Conservation (phyloP, 305 asterid species). For the Coffea humblotiana region DNA sequence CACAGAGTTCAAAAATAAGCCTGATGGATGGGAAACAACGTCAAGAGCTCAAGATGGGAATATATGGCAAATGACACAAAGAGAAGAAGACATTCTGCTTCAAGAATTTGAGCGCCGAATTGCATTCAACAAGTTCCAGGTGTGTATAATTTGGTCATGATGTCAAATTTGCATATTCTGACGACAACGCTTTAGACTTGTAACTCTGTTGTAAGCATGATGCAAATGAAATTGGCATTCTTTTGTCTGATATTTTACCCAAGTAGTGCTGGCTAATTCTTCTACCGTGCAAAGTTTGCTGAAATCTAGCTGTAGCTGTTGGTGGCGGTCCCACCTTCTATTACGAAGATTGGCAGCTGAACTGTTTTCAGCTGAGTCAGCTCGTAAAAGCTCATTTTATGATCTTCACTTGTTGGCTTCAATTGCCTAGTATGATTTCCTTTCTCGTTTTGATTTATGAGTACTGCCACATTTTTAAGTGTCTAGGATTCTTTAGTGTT, state of each 20-base stretch:
- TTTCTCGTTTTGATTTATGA: neutral
- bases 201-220: neutral
- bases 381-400: neutral
- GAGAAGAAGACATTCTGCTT: constrained; percentile 88
- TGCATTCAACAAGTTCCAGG: constrained; percentile 90
- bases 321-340: neutral
- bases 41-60: constrained; percentile 67
- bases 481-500: neutral
- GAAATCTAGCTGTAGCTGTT: neutral
- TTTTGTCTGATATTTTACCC: neutral
- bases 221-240: neutral
- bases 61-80: constrained; percentile 88
- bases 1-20: constrained; percentile 70
- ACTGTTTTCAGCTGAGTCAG: neutral
- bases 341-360: neutral
- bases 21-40: constrained; percentile 95
- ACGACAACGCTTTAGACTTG: neutral
- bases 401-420: neutral
- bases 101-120: constrained; percentile 95
- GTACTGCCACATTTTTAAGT: neutral
- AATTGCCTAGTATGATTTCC: neutral
- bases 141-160: constrained; percentile 15
- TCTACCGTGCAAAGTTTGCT: no score
- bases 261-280: neutral
- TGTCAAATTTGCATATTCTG: neutral